Evolutionary conservation across 352 stramenopile species (phyloP).

Genomic region (Pythium monospermum): DNA sequence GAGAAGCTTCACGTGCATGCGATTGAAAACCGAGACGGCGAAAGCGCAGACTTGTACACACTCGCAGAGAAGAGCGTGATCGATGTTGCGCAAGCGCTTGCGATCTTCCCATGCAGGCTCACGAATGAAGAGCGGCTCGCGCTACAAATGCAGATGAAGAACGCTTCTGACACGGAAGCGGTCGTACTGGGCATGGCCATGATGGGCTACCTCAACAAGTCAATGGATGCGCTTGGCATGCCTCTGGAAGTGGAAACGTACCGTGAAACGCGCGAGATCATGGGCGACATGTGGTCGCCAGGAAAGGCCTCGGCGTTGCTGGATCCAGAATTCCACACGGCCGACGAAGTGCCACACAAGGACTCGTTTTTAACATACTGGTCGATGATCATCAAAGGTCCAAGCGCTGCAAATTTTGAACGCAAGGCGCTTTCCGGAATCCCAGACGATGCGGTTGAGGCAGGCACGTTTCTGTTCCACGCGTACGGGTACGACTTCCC

Average conservation of each 20-base stretch:
- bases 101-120: conserved; percentile 18
- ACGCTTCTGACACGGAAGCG: conserved; percentile 7
- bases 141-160: conserved; percentile 5
- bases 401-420: conserved; percentile 15
- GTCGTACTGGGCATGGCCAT: conserved; percentile 15
- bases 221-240: conserved; percentile 19
- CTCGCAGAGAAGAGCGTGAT: conserved; percentile 14
- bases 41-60: conserved; percentile 9
- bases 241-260: conserved; percentile 17
- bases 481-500: conserved; percentile 13
- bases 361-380: conserved; percentile 14
- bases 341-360: conserved; percentile 1
- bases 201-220: conserved; percentile 23
- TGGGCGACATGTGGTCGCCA: conserved; percentile 11
- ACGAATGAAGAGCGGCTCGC: conserved; percentile 11
- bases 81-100: conserved; percentile 12
- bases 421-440: conserved; percentile 9
- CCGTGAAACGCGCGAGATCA: conserved; percentile 13
- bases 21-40: conserved; percentile 10
- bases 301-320: conserved; percentile 7
- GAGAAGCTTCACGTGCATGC: conserved; percentile 15
- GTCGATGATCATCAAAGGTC: conserved; percentile 10
- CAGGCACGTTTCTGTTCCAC: conserved; percentile 1
- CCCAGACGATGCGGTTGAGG: conserved; percentile 3
- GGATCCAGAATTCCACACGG: conserved; percentile 12